Evolutionary conservation across 495 filamentous ascomycete species (phyloP), one percentile per base, ranked within the genome.

Genomic region (Terfezia boudieri): DNA sequence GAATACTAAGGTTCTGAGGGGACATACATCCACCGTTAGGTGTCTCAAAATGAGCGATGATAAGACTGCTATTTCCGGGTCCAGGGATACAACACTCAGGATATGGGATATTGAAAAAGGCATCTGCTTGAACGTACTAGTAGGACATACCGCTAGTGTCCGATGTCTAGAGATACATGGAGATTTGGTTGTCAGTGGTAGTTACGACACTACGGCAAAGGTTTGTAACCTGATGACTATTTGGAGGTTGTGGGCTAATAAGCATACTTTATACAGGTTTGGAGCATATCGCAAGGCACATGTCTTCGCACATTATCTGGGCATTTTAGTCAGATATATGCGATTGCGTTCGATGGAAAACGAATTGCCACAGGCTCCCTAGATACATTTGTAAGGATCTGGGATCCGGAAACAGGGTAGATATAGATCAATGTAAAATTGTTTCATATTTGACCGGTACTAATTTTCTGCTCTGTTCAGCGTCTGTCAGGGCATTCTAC

Each of bases 241-340:
- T 32, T 32, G 26, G 26, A 4, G 26, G 26, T 7, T 32, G 7
- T 32, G 26, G 26, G 26, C 26, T 32, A 32, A 32, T 32, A 32
- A 7, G 7, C 26, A 32, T 1, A 32, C 26, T 32, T 7, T 4
- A 32, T 32, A 32, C 26, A 32, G 26, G 26, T 98, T 50, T 98
- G 90, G 90, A 94, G 84, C 62, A 95, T 98, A 26, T 85, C 83
- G 2, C 83, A 94, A 66, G 92, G 90, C 9, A 77, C 84, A 58
- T 96, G 89, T 65, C 69, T 95, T 36, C 76, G 88, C 37, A 94
- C 86, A 5, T 71, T 98, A 23, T 79, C 76, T n/a, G 90, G 90
- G 0, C 90, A 98, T 69, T 96, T 94, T 69, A 96, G 90, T 66
- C 90, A 98, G 61, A 98, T 98, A 54, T 98, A 98, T 63, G 92